Conservation (phyloP, 805 yeast species). For the Candida piceae region DNA sequence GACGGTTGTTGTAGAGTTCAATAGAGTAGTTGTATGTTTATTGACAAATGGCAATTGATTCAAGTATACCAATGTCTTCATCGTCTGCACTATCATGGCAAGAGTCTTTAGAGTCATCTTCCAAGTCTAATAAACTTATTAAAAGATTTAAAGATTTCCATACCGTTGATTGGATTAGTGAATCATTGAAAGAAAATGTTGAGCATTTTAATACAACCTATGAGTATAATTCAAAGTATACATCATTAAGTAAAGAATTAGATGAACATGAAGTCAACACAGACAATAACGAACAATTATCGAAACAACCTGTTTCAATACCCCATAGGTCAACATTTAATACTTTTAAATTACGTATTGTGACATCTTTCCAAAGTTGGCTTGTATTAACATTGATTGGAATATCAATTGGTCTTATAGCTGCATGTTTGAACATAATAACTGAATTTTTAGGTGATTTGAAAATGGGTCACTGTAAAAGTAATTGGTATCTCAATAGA, state of each 20-base stretch:
- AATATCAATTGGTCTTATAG: conserved; percentile 69
- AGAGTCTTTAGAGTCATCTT: conserved; percentile 11
- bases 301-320: conserved; percentile 1
- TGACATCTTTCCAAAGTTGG: conserved; percentile 54
- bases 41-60: too few species aligned
- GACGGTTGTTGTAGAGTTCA: too few species aligned
- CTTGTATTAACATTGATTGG: conserved; percentile 74
- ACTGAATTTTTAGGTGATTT: conserved; percentile 84
- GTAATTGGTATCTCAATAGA: conserved; percentile 63
- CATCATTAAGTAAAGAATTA: conserved; percentile 2
- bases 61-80: conserved; percentile 6
- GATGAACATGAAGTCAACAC: not conserved
- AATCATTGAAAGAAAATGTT: conserved; percentile 45
- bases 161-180: conserved; percentile 71
- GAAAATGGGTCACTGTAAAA: conserved; percentile 72
- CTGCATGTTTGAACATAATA: conserved; percentile 73
- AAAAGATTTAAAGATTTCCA: conserved; percentile 54
- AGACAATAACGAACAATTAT: conserved; percentile 4
- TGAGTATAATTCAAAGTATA: conserved; percentile 1
- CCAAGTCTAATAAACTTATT: conserved; percentile 21
- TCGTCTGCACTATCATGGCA: conserved; percentile 21
- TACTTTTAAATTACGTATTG: conserved; percentile 23
- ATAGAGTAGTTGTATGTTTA: too few species aligned
- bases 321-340: conserved; percentile 4
- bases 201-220: conserved; percentile 21